Base-by-base conservation (phyloP, 2,329 filamentous ascomycete species). In the Aspergillus texensis region DNA sequence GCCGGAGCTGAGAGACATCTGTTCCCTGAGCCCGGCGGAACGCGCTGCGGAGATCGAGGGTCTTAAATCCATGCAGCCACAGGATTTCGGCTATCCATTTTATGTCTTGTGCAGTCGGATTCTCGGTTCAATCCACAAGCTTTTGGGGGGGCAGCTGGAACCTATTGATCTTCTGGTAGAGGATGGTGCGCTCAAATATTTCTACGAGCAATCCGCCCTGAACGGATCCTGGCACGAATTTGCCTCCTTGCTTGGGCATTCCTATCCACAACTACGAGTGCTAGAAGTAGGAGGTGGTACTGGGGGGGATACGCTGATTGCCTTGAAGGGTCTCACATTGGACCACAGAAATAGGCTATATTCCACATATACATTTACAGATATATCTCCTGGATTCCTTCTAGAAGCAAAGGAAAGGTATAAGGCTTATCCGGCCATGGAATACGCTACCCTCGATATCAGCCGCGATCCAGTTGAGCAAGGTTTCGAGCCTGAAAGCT, bases 391-490 rank as follows among this genome's bases (percentile, higher is more conserved):
- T 8, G 74, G 68, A 0, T 76, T 76, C 36, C 71, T 76, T 10
- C 62, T 67, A 24, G 65, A 66, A 19, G 72, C 73, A 0, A 68
- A 69, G 21, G 65, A 72, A n/a, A 66, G 65, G 1, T 73, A 74
- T 53, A 58, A 54, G 1, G 32, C 52, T 1, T 72, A 69, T 55
- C 45, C 59, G 4, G 66, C 69, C 2, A 72, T 79, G 11, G 67
- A 72, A 28, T 79, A 72, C 53, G 61, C 66, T 2, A 69, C 67
- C 0, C 67, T 77, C 4, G 75, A 79, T 56, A 72, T 77, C 24
- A 68, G 65, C n/a, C 64, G 69, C 10, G 69, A 75, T 41, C 72
- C 72, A 0, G 30, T 21, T 2, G 64, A 66, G 10, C 77, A 79
- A 52, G 76, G 76, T 0, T 74, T 77, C 41, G 62, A 72, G 30